A percentile compares a stretch with the other conserved stretches of the same genome.
These are phyloP conservation scores for Candida silvatica DNA, from an alignment of 805 yeast species.

Conservation along the genomic window DNA sequence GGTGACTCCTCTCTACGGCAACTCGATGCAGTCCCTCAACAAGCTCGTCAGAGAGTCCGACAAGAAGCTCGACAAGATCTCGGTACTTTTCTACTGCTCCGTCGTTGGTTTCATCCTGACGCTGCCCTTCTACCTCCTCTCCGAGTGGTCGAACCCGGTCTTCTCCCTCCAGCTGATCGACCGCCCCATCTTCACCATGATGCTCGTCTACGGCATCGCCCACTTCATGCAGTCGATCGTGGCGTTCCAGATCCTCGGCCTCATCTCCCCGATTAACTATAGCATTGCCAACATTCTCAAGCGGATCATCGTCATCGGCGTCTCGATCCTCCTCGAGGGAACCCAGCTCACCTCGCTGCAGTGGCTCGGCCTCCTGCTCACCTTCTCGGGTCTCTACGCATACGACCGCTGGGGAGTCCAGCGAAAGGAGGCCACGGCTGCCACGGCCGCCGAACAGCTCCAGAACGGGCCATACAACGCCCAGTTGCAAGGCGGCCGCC, in stretches of 20 bases:
- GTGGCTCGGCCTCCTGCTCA: conserved; percentile 44
- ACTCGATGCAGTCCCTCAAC: conserved; percentile 15
- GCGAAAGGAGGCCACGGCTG: too few relatives aligned
- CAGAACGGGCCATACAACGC: too few relatives aligned
- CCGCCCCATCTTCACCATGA: conserved; percentile 24
- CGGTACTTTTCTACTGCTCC: conserved; percentile 66
- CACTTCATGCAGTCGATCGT: conserved; percentile 68
- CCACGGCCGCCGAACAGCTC: too few relatives aligned
- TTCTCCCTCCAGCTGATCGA: conserved; percentile 23
- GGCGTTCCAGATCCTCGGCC: conserved; percentile 70
- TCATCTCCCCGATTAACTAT: conserved; percentile 67
- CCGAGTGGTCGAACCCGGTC: conserved; percentile 36
- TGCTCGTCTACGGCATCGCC: conserved; percentile 54
- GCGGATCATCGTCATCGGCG: conserved; percentile 60
- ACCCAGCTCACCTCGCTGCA: conserved; percentile 30
- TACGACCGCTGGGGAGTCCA: conserved; percentile 38
- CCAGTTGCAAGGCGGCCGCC: too few relatives aligned
- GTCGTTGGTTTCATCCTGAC: conserved; percentile 59
- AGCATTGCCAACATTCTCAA: conserved; percentile 73
- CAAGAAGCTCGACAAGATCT: conserved; percentile 55
- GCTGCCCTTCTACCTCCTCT: conserved; percentile 53
- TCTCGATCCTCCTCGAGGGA: conserved; percentile 60
- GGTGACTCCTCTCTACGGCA: conserved; percentile 16
- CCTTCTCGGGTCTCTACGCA: conserved; percentile 55
- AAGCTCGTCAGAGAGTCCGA: conserved; percentile 16